Evolutionary conservation across 192 early-diverging fungal genomes (phyloP).

Genomic region (Spizellomyces punctatus): DNA sequence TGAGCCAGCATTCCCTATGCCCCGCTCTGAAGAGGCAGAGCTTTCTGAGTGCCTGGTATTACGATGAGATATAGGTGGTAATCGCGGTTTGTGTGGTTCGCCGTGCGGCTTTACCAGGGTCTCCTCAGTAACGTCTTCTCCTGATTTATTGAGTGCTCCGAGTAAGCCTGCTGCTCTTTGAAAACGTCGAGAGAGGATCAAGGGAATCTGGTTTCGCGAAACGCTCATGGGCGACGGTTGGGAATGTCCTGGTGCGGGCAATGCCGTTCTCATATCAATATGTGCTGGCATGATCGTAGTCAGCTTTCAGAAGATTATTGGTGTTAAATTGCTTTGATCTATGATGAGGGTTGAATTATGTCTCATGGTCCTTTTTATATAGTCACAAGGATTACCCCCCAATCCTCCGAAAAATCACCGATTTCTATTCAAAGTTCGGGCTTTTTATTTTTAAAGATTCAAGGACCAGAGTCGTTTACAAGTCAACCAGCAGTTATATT

Average conservation of each 20-base stretch:
- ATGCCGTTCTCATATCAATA: too few relatives aligned
- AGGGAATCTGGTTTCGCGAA: background rate
- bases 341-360: background rate
- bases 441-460: too few relatives aligned
- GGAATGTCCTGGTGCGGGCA: too few relatives aligned
- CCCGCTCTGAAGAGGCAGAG: too few relatives aligned
- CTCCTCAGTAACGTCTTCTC: background rate
- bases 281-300: too few relatives aligned
- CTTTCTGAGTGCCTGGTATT: background rate
- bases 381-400: too few relatives aligned
- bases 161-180: conserved; percentile 4
- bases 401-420: too few relatives aligned
- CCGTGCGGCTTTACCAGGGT: background rate
- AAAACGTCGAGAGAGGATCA: conserved; percentile 9
- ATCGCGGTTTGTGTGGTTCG: background rate
- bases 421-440: too few relatives aligned
- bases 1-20: background rate
- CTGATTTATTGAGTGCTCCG: background rate
- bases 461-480: too few relatives aligned
- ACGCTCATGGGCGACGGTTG: background rate
- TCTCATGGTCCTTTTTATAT: background rate
- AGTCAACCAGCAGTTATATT: too few relatives aligned
- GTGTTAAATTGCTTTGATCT: too few relatives aligned
- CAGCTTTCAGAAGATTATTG: too few relatives aligned
- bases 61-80: background rate